Percentiles rank a stretch among this genome's conserved stretches.
These are phyloP conservation scores for Colletotrichum theobromicola DNA, from an alignment of 2,329 filamentous ascomycete species.

Conservation along the genomic window DNA sequence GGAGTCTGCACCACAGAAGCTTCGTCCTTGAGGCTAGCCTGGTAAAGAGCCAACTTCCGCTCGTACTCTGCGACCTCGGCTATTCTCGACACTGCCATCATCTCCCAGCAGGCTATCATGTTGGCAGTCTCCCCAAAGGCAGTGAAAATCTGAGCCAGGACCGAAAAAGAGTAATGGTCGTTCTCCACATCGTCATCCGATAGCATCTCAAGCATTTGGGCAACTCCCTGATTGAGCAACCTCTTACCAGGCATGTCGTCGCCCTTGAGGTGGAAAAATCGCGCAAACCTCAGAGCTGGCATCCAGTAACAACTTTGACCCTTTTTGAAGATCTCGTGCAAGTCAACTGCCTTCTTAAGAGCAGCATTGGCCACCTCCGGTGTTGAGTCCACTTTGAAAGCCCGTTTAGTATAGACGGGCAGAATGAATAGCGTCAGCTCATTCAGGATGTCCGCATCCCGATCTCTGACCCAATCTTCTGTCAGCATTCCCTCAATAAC, in stretches of 20 bases:
- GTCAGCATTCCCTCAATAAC: not conserved
- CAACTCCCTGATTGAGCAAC: not conserved
- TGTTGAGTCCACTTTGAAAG: not conserved
- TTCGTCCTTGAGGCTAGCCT: not conserved
- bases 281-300: not conserved
- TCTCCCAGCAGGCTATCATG: not conserved
- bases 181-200: not conserved
- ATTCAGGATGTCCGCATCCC: not conserved
- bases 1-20: not conserved
- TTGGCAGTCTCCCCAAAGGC: not conserved
- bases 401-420: not conserved
- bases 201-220: not conserved
- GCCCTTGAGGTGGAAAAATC: not conserved
- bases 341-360: not conserved
- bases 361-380: not conserved
- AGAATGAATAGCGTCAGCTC: not conserved
- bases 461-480: not conserved
- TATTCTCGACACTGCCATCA: not conserved
- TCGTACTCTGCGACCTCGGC: not conserved
- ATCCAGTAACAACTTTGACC: too few relatives aligned
- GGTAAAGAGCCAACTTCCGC: not conserved
- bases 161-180: not conserved
- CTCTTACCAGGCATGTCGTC: not conserved
- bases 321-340: not conserved
- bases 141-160: not conserved